These are phyloP conservation scores for Apiosordaria backusii DNA, from an alignment of 495 filamentous ascomycete genomes.

Conservation along the genomic window DNA sequence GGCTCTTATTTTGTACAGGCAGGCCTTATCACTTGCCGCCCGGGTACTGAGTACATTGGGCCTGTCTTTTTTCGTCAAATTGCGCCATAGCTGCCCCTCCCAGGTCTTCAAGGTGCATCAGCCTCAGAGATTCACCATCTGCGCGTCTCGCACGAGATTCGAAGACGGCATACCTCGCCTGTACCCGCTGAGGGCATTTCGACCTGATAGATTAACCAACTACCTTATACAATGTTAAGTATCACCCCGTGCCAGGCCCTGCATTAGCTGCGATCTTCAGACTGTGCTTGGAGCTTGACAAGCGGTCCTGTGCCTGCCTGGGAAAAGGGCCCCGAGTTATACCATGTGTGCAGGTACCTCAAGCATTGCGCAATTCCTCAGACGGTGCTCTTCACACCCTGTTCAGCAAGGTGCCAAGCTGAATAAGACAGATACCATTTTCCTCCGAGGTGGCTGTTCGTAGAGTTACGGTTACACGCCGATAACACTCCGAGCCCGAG, in stretches of 20 bases:
- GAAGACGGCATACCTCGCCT: neutral
- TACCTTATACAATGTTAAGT: neutral
- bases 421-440: neutral
- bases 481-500: neutral
- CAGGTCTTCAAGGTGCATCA: constrained; percentile 17
- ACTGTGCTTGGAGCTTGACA: neutral
- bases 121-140: neutral
- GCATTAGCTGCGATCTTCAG: constrained; percentile 1
- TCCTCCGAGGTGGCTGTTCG: neutral
- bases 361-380: neutral
- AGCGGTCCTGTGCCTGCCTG: neutral
- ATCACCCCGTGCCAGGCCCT: constrained; percentile 1
- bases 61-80: constrained; percentile 24
- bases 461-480: neutral
- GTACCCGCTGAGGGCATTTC: neutral
- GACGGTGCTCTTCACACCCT: neutral
- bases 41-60: constrained; percentile 25
- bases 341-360: neutral
- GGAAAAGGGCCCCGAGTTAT: neutral
- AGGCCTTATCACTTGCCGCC: constrained; percentile 10
- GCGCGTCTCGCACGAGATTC: neutral
- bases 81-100: constrained; percentile 34
- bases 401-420: neutral
- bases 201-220: neutral
- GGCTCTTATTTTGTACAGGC: constrained; percentile 25